Conservation (phyloP, 2,329 filamentous ascomycete species). For the Colletotrichum lini region DNA sequence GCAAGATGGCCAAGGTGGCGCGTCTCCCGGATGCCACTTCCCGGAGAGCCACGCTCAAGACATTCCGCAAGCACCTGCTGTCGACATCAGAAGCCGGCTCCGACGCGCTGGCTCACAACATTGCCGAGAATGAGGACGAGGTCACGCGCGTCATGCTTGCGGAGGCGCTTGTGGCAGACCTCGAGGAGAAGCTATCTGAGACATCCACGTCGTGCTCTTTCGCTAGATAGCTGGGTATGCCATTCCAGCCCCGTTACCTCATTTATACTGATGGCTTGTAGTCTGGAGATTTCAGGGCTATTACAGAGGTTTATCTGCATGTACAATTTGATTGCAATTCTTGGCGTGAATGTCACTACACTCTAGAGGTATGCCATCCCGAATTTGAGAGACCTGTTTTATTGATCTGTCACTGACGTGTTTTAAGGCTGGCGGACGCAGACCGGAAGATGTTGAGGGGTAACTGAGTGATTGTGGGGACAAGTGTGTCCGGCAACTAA, state of each 20-base stretch:
- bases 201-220: fast-evolving
- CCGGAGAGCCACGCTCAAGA: neutral
- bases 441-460: no score
- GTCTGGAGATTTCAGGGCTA: no score
- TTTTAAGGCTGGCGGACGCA: no score
- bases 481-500: no score
- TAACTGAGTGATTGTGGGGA: no score
- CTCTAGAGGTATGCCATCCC: no score
- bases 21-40: neutral
- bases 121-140: neutral
- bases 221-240: neutral
- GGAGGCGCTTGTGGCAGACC: neutral
- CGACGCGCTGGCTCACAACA: neutral
- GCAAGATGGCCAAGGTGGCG: neutral
- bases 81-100: neutral
- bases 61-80: neutral
- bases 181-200: neutral
- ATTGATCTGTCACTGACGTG: no score
- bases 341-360: no score
- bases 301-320: no score
- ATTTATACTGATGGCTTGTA: neutral
- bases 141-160: slow-evolving; percentile 1
- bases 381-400: no score
- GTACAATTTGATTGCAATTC: no score
- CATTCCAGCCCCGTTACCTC: no score